phyloP scores from a whole-genome alignment of 2,329 filamentous ascomycete genomes.

The Aspergillus terreus region DNA sequence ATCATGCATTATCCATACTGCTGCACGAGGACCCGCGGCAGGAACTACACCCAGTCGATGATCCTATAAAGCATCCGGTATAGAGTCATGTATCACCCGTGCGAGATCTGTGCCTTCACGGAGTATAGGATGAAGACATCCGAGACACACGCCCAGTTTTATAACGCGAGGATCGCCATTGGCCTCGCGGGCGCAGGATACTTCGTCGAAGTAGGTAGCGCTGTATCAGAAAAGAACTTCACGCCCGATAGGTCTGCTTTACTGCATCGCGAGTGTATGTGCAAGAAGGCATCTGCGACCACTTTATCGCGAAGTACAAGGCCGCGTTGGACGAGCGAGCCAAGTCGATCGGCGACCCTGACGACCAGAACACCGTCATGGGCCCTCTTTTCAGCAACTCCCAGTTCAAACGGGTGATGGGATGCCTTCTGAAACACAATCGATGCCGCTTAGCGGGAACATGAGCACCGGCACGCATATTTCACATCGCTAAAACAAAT shows the following conservation, averaged over 20 bases:
- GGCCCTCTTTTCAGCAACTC: constrained; percentile 3
- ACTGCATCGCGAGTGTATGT: constrained; percentile 32
- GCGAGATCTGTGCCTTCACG: no score
- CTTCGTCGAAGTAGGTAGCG: neutral
- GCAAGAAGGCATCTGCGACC: constrained; percentile 20
- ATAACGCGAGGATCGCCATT: neutral
- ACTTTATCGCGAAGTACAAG: constrained; percentile 1
- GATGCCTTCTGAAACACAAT: neutral
- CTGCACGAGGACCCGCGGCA: no score
- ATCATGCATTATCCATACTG: no score
- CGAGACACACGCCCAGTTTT: no score
- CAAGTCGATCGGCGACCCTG: constrained; percentile 3
- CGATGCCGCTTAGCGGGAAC: neutral
- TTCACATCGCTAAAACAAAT: no score
- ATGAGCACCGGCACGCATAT: no score
- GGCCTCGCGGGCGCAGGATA: constrained; percentile 5
- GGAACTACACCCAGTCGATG: no score
- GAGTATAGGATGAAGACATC: no score
- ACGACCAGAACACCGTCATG: neutral
- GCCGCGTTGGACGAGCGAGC: neutral
- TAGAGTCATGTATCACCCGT: no score
- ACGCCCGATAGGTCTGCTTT: constrained; percentile 21
- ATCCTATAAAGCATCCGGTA: no score
- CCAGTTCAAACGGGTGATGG: constrained; percentile 2
- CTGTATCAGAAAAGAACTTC: neutral